Evolutionary conservation across 495 filamentous ascomycete species (phyloP), one percentile per base, ranked within the genome.

Genomic region (Penicillium parvum): DNA sequence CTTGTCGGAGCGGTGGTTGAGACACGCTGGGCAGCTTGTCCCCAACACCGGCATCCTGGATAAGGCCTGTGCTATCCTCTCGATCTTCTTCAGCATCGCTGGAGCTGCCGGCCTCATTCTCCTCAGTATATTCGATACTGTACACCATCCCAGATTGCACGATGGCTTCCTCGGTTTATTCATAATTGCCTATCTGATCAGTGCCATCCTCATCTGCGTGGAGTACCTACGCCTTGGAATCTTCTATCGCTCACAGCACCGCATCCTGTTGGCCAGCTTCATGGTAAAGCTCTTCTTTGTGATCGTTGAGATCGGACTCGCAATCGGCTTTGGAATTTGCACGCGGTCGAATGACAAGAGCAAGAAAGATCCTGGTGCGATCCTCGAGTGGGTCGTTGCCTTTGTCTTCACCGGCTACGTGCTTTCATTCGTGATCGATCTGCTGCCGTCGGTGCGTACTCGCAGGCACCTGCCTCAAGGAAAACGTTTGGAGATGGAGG

Each of bases 351-450:
- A 57, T 19, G 65, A 64, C 27, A 58, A 40, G n/a, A 15, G 36
- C 1, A 45, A 66, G 38, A 69, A 74, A 45, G 77, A 86, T 58
- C 45, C 65, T 1, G 79, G 72, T 11, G 82, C 82, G 0, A 68
- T 84, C 11, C 57, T 87, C 21, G 85, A 88, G 64, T 96, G 90
- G 90, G 66, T 83, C 38, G 84, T 98, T 47, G 83, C 90, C 16
- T 82, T 97, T 52, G 72, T 96, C 47, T 98, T 95, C 68, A 90
- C 84, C 7, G 85, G 88, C 54, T 96, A 94, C 62, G 71, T 95
- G 29, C 76, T 95, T 34, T 89, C 86, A 27, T 97, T 95, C 69
- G 78, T 85, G 40, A 69, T 97, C 55, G 92, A 98, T 60, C 73
- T 98, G 26, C 69, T 88, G 37, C 92, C 92, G 0, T 88, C 89